Evolutionary conservation across 306 rosid species (phyloP).

Genomic region (Vigna reflexopilosa): DNA sequence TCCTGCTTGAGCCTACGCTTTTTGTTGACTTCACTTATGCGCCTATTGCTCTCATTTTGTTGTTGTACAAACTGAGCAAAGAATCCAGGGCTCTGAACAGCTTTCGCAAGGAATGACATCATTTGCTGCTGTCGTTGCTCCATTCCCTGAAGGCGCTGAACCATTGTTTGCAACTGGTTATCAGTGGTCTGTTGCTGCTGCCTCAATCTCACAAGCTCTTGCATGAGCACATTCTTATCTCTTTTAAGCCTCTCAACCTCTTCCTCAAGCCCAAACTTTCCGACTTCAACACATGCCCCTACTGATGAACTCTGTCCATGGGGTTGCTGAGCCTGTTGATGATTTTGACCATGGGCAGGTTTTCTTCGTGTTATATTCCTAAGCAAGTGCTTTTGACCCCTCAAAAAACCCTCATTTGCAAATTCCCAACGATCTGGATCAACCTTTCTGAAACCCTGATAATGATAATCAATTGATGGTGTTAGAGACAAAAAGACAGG

Average conservation of each 20-base stretch:
- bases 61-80: conserved; percentile 94
- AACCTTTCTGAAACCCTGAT: conserved; percentile 95
- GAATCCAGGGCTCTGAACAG: conserved; percentile 95
- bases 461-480: conserved; percentile 23
- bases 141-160: conserved; percentile 96
- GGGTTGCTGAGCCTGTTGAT: conserved; percentile 73
- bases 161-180: conserved; percentile 90
- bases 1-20: conserved; percentile 90
- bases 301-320: conserved; percentile 82
- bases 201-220: conserved; percentile 94
- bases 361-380: conserved; percentile 82
- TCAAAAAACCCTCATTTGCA: conserved; percentile 94
- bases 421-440: conserved; percentile 99
- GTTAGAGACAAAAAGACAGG: conserved; percentile 23
- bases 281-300: conserved; percentile 96
- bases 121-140: conserved; percentile 97
- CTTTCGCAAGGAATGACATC: conserved; percentile 99
- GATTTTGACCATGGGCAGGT: conserved; percentile 84
- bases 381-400: conserved; percentile 95
- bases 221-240: conserved; percentile 98
- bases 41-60: conserved; percentile 84
- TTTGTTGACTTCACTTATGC: conserved; percentile 80
- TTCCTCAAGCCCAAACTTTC: conserved; percentile 96
- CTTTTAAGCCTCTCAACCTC: conserved; percentile 97
- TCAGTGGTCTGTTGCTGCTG: conserved; percentile 99